phyloP scores from a whole-genome alignment of 1,139 yeast genomes.

The Taiozyma sp. region DNA sequence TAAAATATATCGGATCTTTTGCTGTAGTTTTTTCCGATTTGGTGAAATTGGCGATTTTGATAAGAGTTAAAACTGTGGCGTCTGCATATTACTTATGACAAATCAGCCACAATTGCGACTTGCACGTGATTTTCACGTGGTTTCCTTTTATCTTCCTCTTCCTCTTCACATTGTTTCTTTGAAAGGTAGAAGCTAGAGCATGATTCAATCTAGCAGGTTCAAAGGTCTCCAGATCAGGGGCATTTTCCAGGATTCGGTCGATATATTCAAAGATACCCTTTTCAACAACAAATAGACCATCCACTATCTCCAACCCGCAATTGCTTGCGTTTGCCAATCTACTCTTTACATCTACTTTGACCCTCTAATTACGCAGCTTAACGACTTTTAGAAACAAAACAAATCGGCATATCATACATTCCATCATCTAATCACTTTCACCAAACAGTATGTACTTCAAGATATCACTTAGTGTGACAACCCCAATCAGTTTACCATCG shows the following conservation, averaged over 20 bases:
- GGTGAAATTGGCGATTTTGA: not conserved
- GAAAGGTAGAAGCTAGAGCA: conserved; percentile 31
- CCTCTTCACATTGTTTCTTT: conserved; percentile 54
- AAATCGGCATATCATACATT: not conserved
- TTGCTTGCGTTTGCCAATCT: no score
- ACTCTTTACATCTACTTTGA: no score
- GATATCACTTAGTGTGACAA: conserved; percentile 88
- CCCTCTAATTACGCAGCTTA: no score
- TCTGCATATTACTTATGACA: no score
- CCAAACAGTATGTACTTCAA: conserved; percentile 77
- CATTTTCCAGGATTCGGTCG: conserved; percentile 42
- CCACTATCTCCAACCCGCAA: no score
- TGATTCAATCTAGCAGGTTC: conserved; percentile 69
- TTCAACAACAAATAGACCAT: conserved; percentile 30
- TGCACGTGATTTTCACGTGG: conserved; percentile 22
- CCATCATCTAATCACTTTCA: conserved; percentile 30
- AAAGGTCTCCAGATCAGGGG: conserved; percentile 50
- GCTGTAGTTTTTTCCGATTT: not conserved
- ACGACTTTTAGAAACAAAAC: not conserved
- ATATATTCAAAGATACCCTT: conserved; percentile 47
- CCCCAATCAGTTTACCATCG: conserved; percentile 71
- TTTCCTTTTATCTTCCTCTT: conserved; percentile 39
- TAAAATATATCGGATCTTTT: not conserved
- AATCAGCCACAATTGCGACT: not conserved
- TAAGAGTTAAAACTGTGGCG: not conserved